These are phyloP conservation scores for Cymbidium sinense DNA, from an alignment of 106 monocot species.

Conservation along the genomic window DNA sequence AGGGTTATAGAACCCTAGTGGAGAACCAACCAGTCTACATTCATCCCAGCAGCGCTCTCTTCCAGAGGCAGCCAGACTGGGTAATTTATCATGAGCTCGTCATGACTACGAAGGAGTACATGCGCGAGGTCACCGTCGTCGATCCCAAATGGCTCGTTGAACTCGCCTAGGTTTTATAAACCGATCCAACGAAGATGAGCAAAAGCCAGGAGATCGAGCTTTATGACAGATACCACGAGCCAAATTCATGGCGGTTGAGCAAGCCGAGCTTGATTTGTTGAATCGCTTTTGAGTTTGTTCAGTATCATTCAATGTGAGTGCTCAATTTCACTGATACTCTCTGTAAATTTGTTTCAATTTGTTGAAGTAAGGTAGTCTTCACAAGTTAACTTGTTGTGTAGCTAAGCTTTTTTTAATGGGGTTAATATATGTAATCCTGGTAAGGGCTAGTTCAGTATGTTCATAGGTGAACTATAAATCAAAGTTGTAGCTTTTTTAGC, in stretches of 20 bases:
- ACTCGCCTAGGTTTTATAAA: constrained; percentile 87
- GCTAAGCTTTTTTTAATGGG: too few relatives aligned
- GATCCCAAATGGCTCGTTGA: constrained; percentile 96
- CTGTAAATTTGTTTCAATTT: too few relatives aligned
- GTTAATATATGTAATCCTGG: too few relatives aligned
- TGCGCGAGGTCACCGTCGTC: constrained; percentile 90
- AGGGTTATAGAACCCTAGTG: constrained; percentile 85
- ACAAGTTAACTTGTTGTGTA: too few relatives aligned
- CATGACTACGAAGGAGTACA: constrained; percentile 97
- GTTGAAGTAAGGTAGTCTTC: too few relatives aligned
- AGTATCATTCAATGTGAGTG: too few relatives aligned
- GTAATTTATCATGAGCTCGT: constrained; percentile 91
- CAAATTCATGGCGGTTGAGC: constrained; percentile 92
- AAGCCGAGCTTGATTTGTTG: constrained; percentile 61
- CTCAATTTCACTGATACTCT: too few relatives aligned
- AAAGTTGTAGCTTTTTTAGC: too few relatives aligned
- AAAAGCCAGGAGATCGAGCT: constrained; percentile 93
- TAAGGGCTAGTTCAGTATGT: too few relatives aligned
- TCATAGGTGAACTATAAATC: too few relatives aligned
- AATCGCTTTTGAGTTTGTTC: too few relatives aligned
- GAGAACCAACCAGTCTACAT: constrained; percentile 98
- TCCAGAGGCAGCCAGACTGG: constrained; percentile 95
- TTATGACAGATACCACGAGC: constrained; percentile 96
- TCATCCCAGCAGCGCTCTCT: constrained; percentile 86
- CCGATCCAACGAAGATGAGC: constrained; percentile 95